Evolutionary conservation across 352 stramenopile species (phyloP).

Genomic region (Elongisporangium senticosum): DNA sequence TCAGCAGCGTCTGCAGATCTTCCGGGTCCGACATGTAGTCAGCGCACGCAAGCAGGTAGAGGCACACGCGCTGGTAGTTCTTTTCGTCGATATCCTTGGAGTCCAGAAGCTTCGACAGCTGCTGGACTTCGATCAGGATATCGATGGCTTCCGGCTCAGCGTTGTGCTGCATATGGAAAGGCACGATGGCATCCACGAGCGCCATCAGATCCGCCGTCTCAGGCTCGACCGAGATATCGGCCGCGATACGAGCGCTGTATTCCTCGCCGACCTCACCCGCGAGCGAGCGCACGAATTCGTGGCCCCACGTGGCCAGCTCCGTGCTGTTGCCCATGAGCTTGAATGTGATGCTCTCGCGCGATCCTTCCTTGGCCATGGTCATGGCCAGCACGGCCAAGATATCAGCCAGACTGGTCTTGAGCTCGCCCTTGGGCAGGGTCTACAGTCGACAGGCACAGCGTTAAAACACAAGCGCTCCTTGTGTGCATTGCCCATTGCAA

Average conservation of each 20-base stretch:
- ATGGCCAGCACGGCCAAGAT: constrained; percentile 95
- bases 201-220: constrained; percentile 90
- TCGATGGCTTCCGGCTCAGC: constrained; percentile 98
- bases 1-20: constrained; percentile 90
- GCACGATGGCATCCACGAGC: constrained; percentile 98
- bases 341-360: constrained; percentile 82
- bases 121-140: constrained; percentile 98
- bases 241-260: constrained; percentile 74
- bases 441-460: constrained; percentile 5
- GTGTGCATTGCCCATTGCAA: not conserved
- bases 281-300: constrained; percentile 98
- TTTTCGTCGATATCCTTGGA: constrained; percentile 95
- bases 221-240: constrained; percentile 37
- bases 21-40: constrained; percentile 99
- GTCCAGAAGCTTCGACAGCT: constrained; percentile 92
- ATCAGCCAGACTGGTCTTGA: constrained; percentile 82
- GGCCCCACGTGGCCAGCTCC: constrained; percentile 95
- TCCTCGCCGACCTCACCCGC: constrained; percentile 96
- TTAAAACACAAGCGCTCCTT: not conserved
- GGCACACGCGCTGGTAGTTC: constrained; percentile 97
- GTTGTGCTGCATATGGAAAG: constrained; percentile 99
- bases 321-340: constrained; percentile 89
- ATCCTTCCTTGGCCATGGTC: constrained; percentile 96
- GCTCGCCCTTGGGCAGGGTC: constrained; percentile 38
- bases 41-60: constrained; percentile 97